phyloP scores from a whole-genome alignment of 2,329 filamentous ascomycete genomes.

The Monosporascus sp. region DNA sequence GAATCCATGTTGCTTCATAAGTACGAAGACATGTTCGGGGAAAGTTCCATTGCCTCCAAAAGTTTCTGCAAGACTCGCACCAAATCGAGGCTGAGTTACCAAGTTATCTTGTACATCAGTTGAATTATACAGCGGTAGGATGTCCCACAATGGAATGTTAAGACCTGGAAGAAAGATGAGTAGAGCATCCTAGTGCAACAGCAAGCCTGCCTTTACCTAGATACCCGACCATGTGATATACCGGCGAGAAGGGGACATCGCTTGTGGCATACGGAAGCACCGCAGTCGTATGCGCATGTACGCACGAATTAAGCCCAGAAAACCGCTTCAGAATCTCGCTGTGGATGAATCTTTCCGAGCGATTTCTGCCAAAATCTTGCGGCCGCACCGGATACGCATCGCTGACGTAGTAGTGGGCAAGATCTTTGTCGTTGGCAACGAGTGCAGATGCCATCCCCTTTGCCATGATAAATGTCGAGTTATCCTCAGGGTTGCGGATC shows the following conservation, averaged over 20 bases:
- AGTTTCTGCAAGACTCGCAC: constrained; percentile 13
- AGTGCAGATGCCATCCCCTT: constrained; percentile 41
- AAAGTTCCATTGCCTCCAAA: neutral
- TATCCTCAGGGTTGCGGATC: constrained; percentile 41
- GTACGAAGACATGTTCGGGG: constrained; percentile 3
- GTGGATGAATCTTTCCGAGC: constrained; percentile 13
- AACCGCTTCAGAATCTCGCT: constrained; percentile 15
- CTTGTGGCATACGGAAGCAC: constrained; percentile 11
- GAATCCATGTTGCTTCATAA: constrained; percentile 16
- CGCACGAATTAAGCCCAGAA: constrained; percentile 5
- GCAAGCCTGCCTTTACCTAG: constrained; percentile 4
- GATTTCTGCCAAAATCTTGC: constrained; percentile 26
- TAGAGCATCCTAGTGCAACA: too few relatives aligned
- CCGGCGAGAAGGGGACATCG: constrained; percentile 6
- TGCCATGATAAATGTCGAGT: constrained; percentile 43
- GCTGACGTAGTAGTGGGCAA: constrained; percentile 41
- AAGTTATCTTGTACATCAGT: constrained; percentile 12
- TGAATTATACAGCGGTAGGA: constrained; percentile 6
- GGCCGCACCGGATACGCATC: constrained; percentile 37
- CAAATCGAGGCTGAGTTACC: constrained; percentile 9
- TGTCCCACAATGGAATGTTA: constrained; percentile 10
- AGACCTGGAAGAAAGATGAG: too few relatives aligned
- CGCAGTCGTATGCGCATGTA: constrained; percentile 13
- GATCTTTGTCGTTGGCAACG: constrained; percentile 36
- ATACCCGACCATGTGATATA: constrained; percentile 14